Percentiles rank a stretch among this genome's conserved stretches.
Evolutionary conservation across 2,329 filamentous ascomycete genomes (phyloP).

Genomic region (Simplicillium aogashimaense): DNA sequence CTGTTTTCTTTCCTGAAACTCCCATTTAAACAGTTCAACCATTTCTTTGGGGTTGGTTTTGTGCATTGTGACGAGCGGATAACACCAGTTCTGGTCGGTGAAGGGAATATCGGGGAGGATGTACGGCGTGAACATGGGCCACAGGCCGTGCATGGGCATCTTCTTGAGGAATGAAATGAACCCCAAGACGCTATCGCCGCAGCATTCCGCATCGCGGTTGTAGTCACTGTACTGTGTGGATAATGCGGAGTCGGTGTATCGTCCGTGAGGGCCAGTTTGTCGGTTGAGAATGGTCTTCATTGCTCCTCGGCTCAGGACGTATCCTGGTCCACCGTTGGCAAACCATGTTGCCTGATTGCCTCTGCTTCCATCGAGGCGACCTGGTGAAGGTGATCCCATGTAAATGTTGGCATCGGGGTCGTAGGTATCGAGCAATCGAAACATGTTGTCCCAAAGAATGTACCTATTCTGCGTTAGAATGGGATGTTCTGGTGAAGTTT

Average conservation of each 20-base stretch:
- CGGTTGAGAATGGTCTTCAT: constrained; percentile 7
- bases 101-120: constrained; percentile 3
- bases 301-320: constrained; percentile 9
- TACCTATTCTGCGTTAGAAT: constrained; percentile 1
- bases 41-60: constrained; percentile 6
- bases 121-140: constrained; percentile 8
- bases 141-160: constrained; percentile 7
- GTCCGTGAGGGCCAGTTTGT: constrained; percentile 1
- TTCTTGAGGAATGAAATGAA: constrained; percentile 3
- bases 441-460: constrained; percentile 10
- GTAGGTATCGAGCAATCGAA: constrained; percentile 6
- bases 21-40: constrained; percentile 6
- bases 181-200: constrained; percentile 8
- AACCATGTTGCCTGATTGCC: constrained; percentile 4
- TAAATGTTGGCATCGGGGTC: constrained; percentile 3
- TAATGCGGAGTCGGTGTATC: constrained; percentile 1
- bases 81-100: constrained; percentile 7
- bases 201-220: constrained; percentile 5
- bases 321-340: constrained; percentile 10
- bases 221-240: constrained; percentile 5
- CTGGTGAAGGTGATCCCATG: constrained; percentile 4
- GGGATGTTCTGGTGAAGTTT: not conserved
- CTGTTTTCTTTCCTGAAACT: constrained; percentile 5
- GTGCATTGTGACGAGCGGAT: constrained; percentile 8
- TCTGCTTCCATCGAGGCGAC: not conserved